Conservation (phyloP, 257 asterid species). For the Solanum phureja region DNA sequence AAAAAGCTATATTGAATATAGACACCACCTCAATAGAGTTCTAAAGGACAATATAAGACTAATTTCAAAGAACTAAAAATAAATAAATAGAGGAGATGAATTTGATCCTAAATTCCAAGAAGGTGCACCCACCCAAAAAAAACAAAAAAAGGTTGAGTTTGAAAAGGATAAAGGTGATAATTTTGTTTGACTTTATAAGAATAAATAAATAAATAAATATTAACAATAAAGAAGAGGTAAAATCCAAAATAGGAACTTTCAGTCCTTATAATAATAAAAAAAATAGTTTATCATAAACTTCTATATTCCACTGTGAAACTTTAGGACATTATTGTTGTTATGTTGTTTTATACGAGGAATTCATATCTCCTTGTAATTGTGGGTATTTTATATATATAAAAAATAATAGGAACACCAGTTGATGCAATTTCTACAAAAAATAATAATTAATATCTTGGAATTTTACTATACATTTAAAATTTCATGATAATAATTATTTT, state of each 20-base stretch:
- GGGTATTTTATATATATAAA: not conserved
- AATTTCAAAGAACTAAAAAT: not conserved
- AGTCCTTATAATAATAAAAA: not conserved
- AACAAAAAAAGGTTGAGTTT: not conserved
- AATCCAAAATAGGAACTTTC: not conserved
- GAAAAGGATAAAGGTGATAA: not conserved
- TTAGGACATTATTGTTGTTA: not conserved
- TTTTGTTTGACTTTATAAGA: not conserved
- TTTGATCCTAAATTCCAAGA: slow-evolving; percentile 15
- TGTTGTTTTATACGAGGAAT: not conserved
- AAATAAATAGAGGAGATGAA: slow-evolving; percentile 4
- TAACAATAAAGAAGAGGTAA: not conserved
- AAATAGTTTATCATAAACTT: not conserved
- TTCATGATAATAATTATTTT: not conserved
- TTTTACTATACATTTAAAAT: not conserved
- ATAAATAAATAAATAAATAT: not conserved
- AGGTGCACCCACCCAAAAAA: not conserved
- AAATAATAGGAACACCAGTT: not conserved
- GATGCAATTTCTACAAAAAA: not conserved
- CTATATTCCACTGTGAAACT: not conserved
- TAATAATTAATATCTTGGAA: not conserved
- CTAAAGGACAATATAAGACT: not conserved
- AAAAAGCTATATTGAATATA: not conserved
- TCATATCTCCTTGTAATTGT: not conserved
- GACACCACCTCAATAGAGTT: not conserved